These are phyloP conservation scores for Metrosideros polymorpha DNA, from an alignment of 441 rosid species.

Conservation along the genomic window DNA sequence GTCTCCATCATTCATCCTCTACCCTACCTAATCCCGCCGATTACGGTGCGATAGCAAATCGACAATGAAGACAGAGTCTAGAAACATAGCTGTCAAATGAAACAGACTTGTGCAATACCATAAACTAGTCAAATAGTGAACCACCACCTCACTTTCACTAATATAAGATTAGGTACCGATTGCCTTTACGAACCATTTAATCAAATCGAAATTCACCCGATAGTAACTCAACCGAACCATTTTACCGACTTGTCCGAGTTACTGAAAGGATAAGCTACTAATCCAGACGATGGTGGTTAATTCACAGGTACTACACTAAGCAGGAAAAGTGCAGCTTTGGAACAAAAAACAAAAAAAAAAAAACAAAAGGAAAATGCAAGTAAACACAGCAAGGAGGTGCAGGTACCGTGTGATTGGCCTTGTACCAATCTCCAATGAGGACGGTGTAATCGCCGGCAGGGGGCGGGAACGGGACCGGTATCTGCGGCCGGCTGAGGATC, in stretches of 20 bases:
- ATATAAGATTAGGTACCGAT: neutral
- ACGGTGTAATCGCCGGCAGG: constrained; percentile 9
- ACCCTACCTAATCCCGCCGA: neutral
- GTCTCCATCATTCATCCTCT: neutral
- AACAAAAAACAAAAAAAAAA: neutral
- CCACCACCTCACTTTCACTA: neutral
- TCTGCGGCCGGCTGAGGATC: constrained; percentile 12
- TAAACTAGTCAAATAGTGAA: neutral
- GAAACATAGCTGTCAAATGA: neutral
- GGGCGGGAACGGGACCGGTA: constrained; percentile 9
- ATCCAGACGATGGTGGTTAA: neutral
- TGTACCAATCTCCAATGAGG: constrained; percentile 15
- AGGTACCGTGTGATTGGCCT: constrained; percentile 14
- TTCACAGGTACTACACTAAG: neutral
- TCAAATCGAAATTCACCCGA: neutral
- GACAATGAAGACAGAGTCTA: neutral
- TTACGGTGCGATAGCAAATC: neutral
- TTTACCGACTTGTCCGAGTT: neutral
- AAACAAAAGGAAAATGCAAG: neutral
- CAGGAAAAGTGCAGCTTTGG: neutral
- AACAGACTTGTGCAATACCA: neutral
- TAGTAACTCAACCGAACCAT: neutral
- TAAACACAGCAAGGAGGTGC: neutral
- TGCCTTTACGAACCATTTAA: neutral
- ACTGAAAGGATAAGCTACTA: neutral